Evolutionary conservation across 2,329 filamentous ascomycete species (phyloP).

Genomic region (Metarhizium album): DNA sequence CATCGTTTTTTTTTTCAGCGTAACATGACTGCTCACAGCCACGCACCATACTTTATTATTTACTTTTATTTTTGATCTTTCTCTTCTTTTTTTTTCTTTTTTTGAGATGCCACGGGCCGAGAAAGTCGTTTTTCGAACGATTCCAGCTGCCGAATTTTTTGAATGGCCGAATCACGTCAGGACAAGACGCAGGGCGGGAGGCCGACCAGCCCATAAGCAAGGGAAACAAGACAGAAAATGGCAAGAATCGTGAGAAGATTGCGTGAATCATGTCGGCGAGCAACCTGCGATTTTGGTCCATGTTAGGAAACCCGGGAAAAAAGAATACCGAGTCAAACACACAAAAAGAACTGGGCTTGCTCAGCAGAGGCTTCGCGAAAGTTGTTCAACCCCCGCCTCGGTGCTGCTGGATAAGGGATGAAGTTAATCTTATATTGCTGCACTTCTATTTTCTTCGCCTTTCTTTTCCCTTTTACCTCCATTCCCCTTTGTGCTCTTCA

Average conservation of each 20-base stretch:
- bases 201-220: neutral
- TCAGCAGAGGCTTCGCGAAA: neutral
- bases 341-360: neutral
- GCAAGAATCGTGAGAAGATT: neutral
- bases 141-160: neutral
- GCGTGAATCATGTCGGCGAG: neutral
- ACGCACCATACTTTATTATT: neutral
- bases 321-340: neutral
- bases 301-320: neutral
- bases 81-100: neutral
- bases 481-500: neutral
- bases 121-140: neutral
- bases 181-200: neutral
- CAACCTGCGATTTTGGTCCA: neutral
- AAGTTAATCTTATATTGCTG: neutral
- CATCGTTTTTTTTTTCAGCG: constrained; percentile 3
- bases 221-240: neutral
- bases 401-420: neutral
- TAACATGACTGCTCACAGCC: constrained; percentile 1
- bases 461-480: neutral
- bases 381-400: neutral
- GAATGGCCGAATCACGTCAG: neutral
- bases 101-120: neutral
- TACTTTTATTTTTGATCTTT: no score
- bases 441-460: neutral